Evolutionary conservation across 2,329 filamentous ascomycete genomes (phyloP).

Genomic region (Diatrype stigma): DNA sequence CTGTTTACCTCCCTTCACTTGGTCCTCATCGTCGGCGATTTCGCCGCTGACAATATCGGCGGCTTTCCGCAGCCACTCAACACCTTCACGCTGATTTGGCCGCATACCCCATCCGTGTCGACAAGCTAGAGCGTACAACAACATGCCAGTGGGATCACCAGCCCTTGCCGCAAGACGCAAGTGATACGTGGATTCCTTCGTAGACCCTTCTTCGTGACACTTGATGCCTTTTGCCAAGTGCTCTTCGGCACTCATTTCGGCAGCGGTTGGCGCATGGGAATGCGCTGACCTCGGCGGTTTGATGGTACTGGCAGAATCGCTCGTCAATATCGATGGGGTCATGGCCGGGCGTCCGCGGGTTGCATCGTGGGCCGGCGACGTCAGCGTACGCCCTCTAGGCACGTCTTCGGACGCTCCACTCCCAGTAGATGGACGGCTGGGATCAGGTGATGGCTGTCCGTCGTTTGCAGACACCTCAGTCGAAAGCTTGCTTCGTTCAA

Average conservation of each 20-base stretch:
- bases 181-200: slow-evolving; percentile 95
- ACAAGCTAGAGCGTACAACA: slow-evolving; percentile 90
- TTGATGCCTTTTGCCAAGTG: slow-evolving; percentile 88
- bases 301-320: slow-evolving; percentile 52
- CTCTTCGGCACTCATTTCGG: slow-evolving; percentile 77
- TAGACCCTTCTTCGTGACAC: slow-evolving; percentile 78
- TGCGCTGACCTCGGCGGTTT: slow-evolving; percentile 38
- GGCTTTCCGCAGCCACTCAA: slow-evolving; percentile 87
- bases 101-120: slow-evolving; percentile 98
- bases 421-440: slow-evolving; percentile 40
- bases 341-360: slow-evolving; percentile 40
- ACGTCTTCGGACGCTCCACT: slow-evolving; percentile 45
- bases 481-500: slow-evolving; percentile 48
- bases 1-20: slow-evolving; percentile 56
- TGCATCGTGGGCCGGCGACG: slow-evolving; percentile 34
- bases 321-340: slow-evolving; percentile 48
- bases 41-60: slow-evolving; percentile 80
- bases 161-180: slow-evolving; percentile 82
- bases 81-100: slow-evolving; percentile 82
- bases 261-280: slow-evolving; percentile 51
- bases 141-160: slow-evolving; percentile 88
- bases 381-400: slow-evolving; percentile 41
- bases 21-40: slow-evolving; percentile 75
- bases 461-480: slow-evolving; percentile 40
- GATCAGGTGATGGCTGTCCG: slow-evolving; percentile 40